phyloP scores from a whole-genome alignment of 2,329 filamentous ascomycete species.

The Penicillium sp. region DNA sequence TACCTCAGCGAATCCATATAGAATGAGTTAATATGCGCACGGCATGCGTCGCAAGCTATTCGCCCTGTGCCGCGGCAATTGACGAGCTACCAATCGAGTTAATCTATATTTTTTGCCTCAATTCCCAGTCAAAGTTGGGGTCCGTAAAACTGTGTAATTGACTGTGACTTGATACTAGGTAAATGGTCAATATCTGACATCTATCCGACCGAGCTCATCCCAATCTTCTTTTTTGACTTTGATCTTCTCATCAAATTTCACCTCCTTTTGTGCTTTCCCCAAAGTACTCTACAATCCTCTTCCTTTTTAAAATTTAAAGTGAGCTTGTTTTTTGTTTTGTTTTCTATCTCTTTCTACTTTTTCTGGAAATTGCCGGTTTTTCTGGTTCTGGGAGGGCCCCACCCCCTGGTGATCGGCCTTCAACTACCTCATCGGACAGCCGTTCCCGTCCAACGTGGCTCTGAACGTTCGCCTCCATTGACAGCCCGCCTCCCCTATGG shows the following conservation, averaged over 20 bases:
- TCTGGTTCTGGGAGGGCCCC: conserved; percentile 12
- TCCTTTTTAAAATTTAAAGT: background rate
- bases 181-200: background rate
- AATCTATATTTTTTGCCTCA: background rate
- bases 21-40: background rate
- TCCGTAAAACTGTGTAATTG: background rate
- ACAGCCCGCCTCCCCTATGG: conserved; percentile 15
- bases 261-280: background rate
- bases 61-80: background rate
- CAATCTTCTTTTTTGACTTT: background rate
- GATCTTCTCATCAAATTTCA: background rate
- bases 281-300: background rate
- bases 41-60: conserved; percentile 7
- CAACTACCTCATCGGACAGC: conserved; percentile 27
- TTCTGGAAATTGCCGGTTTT: background rate
- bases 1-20: background rate
- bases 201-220: background rate
- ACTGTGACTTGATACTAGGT: background rate
- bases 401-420: conserved; percentile 25
- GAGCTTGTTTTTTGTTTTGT: background rate
- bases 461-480: conserved; percentile 9
- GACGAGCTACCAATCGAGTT: background rate
- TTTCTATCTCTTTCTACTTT: background rate
- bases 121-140: background rate
- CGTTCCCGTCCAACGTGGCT: conserved; percentile 23